phyloP scores from a whole-genome alignment of 441 rosid genomes.

The Pelargonium myrrhifolium region DNA sequence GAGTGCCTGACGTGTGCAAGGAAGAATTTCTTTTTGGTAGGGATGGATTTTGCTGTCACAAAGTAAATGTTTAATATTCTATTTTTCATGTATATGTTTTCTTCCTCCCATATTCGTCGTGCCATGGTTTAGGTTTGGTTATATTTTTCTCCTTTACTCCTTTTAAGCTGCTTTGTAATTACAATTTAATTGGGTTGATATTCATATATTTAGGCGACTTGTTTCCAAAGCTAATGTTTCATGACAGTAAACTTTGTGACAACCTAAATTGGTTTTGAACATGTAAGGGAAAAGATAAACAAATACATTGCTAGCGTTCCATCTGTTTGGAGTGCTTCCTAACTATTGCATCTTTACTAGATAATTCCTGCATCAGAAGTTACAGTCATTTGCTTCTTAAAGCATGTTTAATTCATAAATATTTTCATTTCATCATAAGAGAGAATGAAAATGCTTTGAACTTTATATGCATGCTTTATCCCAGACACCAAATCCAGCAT shows the following conservation, averaged over 20 bases:
- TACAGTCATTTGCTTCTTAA: background rate
- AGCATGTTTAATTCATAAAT: conserved; percentile 1
- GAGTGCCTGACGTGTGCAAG: conserved; percentile 74
- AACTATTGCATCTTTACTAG: background rate
- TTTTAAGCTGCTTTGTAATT: background rate
- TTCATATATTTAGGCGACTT: background rate
- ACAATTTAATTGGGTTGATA: background rate
- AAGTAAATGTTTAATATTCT: background rate
- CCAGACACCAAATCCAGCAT: conserved; percentile 55
- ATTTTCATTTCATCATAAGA: conserved; percentile 4
- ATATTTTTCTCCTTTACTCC: background rate
- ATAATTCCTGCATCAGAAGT: background rate
- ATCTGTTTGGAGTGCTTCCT: background rate
- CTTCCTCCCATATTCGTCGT: background rate
- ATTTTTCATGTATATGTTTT: background rate
- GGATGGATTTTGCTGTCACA: conserved; percentile 22
- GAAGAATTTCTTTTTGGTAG: conserved; percentile 53
- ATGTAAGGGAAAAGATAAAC: background rate
- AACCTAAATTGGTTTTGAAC: conserved; percentile 1
- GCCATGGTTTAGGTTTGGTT: background rate
- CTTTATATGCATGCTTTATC: conserved; percentile 16
- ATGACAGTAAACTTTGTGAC: background rate
- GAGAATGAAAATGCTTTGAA: conserved; percentile 6
- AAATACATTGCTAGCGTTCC: background rate
- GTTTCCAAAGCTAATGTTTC: background rate